phyloP scores from a whole-genome alignment of 768 basidiomycete species.

The Leccinellum rugosiceps region DNA sequence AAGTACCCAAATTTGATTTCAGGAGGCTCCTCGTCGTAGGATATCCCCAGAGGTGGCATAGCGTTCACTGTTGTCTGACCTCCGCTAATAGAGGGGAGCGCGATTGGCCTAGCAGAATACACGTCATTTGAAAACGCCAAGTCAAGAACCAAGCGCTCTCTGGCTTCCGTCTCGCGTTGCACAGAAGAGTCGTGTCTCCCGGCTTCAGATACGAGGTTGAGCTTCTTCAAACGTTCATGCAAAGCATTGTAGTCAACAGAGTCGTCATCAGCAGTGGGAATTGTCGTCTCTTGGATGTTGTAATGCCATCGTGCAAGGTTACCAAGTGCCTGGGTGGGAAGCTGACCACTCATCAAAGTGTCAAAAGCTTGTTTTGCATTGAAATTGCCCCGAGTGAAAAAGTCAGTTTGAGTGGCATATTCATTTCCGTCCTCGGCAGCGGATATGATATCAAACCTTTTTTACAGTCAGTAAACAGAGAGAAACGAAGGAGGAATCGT shows the following conservation, averaged over 20 bases:
- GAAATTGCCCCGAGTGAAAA: slow-evolving; percentile 53
- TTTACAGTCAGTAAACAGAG: slow-evolving; percentile 1
- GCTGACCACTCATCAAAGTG: slow-evolving; percentile 46
- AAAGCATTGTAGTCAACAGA: slow-evolving; percentile 34
- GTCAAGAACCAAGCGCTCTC: slow-evolving; percentile 62
- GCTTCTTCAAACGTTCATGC: slow-evolving; percentile 39
- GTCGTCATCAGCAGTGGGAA: slow-evolving; percentile 39
- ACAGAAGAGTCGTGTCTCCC: slow-evolving; percentile 39
- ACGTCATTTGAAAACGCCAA: slow-evolving; percentile 56
- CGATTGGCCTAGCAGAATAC: slow-evolving; percentile 47
- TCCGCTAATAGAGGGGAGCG: slow-evolving; percentile 6
- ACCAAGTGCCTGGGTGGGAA: slow-evolving; percentile 38
- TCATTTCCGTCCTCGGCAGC: slow-evolving; percentile 48
- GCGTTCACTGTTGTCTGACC: slow-evolving; percentile 9
- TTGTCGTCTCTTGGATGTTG: slow-evolving; percentile 46
- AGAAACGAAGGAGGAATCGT: neutral
- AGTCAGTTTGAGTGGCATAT: slow-evolving; percentile 47
- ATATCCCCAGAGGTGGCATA: slow-evolving; percentile 36
- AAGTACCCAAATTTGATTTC: slow-evolving; percentile 61
- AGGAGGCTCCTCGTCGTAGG: slow-evolving; percentile 54
- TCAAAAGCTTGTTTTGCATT: slow-evolving; percentile 52
- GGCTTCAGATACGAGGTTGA: slow-evolving; percentile 40
- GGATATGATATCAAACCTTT: slow-evolving; percentile 63
- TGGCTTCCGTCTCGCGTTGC: slow-evolving; percentile 50
- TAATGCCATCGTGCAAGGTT: slow-evolving; percentile 52